phyloP scores from a whole-genome alignment of 495 filamentous ascomycete genomes.

The Penicillium atrosanguineum region DNA sequence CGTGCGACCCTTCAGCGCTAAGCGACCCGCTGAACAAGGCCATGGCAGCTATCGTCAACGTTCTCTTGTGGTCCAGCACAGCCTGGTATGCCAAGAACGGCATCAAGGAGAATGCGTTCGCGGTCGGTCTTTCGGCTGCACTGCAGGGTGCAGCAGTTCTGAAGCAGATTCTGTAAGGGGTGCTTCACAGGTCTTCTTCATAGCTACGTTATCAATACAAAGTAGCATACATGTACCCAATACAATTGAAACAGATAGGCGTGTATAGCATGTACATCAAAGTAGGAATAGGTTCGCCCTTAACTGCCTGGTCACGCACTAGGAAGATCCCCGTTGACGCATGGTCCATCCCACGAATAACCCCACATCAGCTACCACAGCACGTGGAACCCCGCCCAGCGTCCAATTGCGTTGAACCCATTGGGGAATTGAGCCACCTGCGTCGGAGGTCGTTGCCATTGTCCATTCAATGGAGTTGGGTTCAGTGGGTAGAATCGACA shows the following conservation, averaged over 20 bases:
- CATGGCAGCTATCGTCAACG: slow-evolving; percentile 27
- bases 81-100: slow-evolving; percentile 30
- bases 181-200: neutral
- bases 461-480: slow-evolving; percentile 55
- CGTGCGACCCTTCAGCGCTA: slow-evolving; percentile 20
- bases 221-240: too few species aligned
- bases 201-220: neutral
- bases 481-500: slow-evolving; percentile 33
- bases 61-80: slow-evolving; percentile 28
- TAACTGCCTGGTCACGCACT: neutral
- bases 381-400: slow-evolving; percentile 59
- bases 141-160: slow-evolving; percentile 25
- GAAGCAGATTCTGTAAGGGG: slow-evolving; percentile 12
- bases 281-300: neutral
- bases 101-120: slow-evolving; percentile 21
- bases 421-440: slow-evolving; percentile 61
- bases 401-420: slow-evolving; percentile 58
- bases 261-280: neutral
- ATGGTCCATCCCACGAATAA: slow-evolving; percentile 62
- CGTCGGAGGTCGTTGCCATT: slow-evolving; percentile 70
- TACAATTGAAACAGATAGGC: too few species aligned
- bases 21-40: slow-evolving; percentile 30
- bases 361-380: slow-evolving; percentile 70
- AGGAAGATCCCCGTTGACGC: slow-evolving; percentile 16
- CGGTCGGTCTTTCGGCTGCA: slow-evolving; percentile 24